Evolutionary conservation across 2,329 filamentous ascomycete species (phyloP).

Genomic region (Penicillium sp.): DNA sequence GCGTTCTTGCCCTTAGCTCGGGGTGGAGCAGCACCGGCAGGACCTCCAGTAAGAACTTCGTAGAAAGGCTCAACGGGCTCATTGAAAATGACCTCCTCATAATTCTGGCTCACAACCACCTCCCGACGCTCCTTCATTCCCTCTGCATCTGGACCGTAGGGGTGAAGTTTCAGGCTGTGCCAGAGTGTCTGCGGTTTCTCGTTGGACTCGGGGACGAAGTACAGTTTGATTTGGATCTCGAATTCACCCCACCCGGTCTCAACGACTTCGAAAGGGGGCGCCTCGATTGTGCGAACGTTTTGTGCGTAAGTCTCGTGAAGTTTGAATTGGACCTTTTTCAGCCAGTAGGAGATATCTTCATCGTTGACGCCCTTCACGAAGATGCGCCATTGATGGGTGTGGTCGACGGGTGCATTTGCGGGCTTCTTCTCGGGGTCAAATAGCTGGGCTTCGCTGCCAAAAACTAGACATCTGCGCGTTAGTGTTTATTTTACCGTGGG

Average conservation of each 20-base stretch:
- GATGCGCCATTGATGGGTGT: slow-evolving; percentile 95
- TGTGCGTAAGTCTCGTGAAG: slow-evolving; percentile 96
- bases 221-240: slow-evolving; percentile 91
- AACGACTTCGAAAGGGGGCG: slow-evolving; percentile 76
- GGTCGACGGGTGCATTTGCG: slow-evolving; percentile 74
- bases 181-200: slow-evolving; percentile 97
- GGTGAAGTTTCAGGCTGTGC: slow-evolving; percentile 87
- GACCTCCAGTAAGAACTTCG: slow-evolving; percentile 76
- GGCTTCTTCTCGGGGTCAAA: slow-evolving; percentile 78
- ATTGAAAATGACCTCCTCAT: slow-evolving; percentile 96
- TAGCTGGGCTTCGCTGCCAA: slow-evolving; percentile 75
- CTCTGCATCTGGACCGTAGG: slow-evolving; percentile 77
- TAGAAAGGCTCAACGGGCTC: slow-evolving; percentile 93
- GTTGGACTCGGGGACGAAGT: slow-evolving; percentile 81
- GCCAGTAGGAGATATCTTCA: slow-evolving; percentile 90
- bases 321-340: slow-evolving; percentile 97
- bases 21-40: slow-evolving; percentile 45
- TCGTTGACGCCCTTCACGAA: slow-evolving; percentile 89
- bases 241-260: slow-evolving; percentile 99
- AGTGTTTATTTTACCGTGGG: neutral
- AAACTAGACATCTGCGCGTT: slow-evolving; percentile 52
- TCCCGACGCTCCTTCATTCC: slow-evolving; percentile 64
- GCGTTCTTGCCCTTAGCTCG: slow-evolving; percentile 60
- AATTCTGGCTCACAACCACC: slow-evolving; percentile 73
- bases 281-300: slow-evolving; percentile 79